Evolutionary conservation across 371 early-diverging fungal genomes (phyloP).

Genomic region (Umbelopsis sp.): DNA sequence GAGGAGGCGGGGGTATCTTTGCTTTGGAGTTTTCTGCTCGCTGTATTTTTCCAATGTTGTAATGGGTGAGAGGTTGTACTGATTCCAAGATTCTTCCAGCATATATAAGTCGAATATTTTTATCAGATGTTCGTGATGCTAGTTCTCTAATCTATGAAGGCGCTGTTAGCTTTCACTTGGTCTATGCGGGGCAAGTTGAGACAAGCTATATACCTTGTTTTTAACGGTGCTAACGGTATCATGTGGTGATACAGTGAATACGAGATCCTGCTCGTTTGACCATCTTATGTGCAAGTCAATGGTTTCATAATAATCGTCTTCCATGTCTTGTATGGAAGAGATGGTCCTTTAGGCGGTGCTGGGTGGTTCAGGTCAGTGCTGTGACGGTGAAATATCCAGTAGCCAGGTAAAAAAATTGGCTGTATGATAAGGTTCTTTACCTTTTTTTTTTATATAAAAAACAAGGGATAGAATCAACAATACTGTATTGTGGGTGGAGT

Average conservation of each 20-base stretch:
- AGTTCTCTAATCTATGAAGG: constrained; percentile 28
- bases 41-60: constrained; percentile 40
- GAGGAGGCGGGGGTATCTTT: constrained; percentile 34
- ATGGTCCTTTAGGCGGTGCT: no score
- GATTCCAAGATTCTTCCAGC: constrained; percentile 56
- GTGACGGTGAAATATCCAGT: neutral
- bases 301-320: constrained; percentile 37
- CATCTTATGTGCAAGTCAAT: constrained; percentile 50
- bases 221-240: constrained; percentile 50
- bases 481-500: no score
- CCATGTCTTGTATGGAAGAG: neutral
- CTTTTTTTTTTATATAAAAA: no score
- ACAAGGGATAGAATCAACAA: no score
- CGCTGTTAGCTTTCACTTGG: neutral
- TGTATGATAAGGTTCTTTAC: no score
- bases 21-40: constrained; percentile 32
- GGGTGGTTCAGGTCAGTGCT: neutral
- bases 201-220: constrained; percentile 43
- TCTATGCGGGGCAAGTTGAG: neutral
- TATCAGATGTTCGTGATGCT: constrained; percentile 30
- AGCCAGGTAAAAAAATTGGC: no score
- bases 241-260: constrained; percentile 36
- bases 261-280: constrained; percentile 46
- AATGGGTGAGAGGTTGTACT: constrained; percentile 30
- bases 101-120: constrained; percentile 60